Conservation (phyloP, 768 basidiomycete genomes). For the Pleurotus cornucopiae region DNA sequence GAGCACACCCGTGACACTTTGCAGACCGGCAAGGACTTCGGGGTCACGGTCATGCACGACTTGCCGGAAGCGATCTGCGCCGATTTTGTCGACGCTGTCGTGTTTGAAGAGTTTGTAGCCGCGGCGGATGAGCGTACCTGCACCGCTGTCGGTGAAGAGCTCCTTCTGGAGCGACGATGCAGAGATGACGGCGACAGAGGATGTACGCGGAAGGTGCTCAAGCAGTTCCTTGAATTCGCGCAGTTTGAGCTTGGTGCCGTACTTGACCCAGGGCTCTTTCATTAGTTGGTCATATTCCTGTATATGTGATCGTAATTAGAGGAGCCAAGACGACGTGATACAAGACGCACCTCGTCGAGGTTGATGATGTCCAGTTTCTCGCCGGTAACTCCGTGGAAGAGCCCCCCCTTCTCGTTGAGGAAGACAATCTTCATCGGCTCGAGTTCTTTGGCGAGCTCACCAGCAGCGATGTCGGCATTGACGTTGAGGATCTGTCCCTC, state of each 20-base stretch:
- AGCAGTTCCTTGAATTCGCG: constrained; percentile 99
- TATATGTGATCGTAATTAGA: neutral
- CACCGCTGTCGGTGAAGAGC: constrained; percentile 97
- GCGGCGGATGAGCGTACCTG: constrained; percentile 95
- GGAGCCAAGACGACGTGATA: neutral
- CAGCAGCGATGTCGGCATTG: constrained; percentile 97
- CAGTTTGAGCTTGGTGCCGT: constrained; percentile 97
- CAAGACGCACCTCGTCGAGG: constrained; percentile 75
- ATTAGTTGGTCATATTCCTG: constrained; percentile 95
- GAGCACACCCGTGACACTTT: constrained; percentile 86
- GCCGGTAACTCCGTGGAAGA: constrained; percentile 96
- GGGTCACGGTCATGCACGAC: constrained; percentile 95
- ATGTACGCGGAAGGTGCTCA: constrained; percentile 95
- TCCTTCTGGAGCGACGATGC: constrained; percentile 92
- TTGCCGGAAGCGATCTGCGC: constrained; percentile 91
- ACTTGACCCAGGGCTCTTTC: constrained; percentile 99
- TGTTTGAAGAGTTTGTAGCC: constrained; percentile 98
- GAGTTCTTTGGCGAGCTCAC: constrained; percentile 95
- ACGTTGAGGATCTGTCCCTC: constrained; percentile 99
- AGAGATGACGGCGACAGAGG: constrained; percentile 97
- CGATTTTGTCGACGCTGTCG: constrained; percentile 72
- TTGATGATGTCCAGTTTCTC: constrained; percentile 97
- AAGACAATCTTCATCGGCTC: constrained; percentile 99
- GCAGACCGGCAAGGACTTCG: constrained; percentile 76
- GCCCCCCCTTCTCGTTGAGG: constrained; percentile 95